Evolutionary conservation across 208 protist genomes (phyloP).

Genomic region (Polymyxa betae): DNA sequence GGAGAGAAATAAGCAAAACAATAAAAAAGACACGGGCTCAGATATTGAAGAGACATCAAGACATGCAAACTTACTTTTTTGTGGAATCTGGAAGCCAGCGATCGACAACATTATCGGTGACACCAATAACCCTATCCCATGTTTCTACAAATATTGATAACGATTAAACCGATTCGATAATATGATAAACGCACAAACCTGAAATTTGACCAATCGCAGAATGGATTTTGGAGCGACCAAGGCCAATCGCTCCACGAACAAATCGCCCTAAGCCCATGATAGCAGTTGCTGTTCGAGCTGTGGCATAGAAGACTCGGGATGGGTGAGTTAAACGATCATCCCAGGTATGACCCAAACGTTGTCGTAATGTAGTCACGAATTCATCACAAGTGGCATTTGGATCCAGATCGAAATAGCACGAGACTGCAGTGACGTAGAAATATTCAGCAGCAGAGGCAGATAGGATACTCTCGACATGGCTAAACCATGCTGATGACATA

Average conservation of each 20-base stretch:
- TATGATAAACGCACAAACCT: neutral
- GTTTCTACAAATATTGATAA: constrained; percentile 18
- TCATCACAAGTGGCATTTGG: neutral
- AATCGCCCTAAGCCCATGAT: constrained; percentile 18
- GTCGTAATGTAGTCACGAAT: neutral
- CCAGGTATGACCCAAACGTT: neutral
- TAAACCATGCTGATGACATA: constrained; percentile 32
- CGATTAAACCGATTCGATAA: neutral
- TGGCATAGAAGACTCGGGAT: constrained; percentile 2
- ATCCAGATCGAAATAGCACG: constrained; percentile 20
- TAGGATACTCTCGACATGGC: constrained; percentile 23
- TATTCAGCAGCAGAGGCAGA: neutral
- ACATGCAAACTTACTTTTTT: too few relatives aligned
- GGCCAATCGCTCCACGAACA: constrained; percentile 8
- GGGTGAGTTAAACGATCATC: neutral
- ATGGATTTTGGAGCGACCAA: neutral
- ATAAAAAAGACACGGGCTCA: too few relatives aligned
- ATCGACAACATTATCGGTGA: neutral
- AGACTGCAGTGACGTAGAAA: neutral
- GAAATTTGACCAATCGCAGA: neutral
- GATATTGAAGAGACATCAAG: too few relatives aligned
- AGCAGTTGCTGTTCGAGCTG: neutral
- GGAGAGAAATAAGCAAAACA: too few relatives aligned
- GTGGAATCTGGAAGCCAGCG: neutral
- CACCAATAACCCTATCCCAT: neutral